These are phyloP conservation scores for Boletus speciosus DNA, from an alignment of 768 basidiomycete species.

Conservation along the genomic window DNA sequence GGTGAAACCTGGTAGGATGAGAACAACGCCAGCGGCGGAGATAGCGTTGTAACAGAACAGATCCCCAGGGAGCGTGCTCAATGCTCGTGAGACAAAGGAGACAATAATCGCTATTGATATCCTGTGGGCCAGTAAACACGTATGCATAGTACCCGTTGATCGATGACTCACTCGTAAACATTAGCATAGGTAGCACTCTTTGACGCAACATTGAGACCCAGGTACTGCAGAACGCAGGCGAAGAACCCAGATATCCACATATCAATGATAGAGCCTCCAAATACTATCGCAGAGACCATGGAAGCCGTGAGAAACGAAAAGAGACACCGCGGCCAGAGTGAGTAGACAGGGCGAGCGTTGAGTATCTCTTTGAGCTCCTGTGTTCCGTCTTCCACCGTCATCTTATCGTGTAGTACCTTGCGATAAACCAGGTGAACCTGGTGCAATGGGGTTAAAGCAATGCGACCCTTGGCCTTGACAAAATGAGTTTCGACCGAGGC, in stretches of 20 bases:
- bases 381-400: slow-evolving; percentile 70
- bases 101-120: slow-evolving; percentile 83
- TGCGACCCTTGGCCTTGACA: slow-evolving; percentile 73
- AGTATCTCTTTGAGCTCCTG: slow-evolving; percentile 63
- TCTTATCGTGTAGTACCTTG: slow-evolving; percentile 79
- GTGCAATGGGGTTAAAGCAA: slow-evolving; percentile 80
- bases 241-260: slow-evolving; percentile 77
- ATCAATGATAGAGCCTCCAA: slow-evolving; percentile 77
- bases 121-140: slow-evolving; percentile 35
- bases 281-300: slow-evolving; percentile 79
- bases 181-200: slow-evolving; percentile 92
- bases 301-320: slow-evolving; percentile 76
- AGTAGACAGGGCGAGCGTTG: slow-evolving; percentile 63
- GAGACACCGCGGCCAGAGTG: slow-evolving; percentile 60
- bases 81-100: slow-evolving; percentile 73
- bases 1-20: slow-evolving; percentile 86
- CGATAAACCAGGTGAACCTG: slow-evolving; percentile 83
- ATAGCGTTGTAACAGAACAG: slow-evolving; percentile 89
- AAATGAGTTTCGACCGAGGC: slow-evolving; percentile 79
- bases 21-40: slow-evolving; percentile 85
- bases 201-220: slow-evolving; percentile 77
- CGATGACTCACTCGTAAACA: slow-evolving; percentile 78
- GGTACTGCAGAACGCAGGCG: slow-evolving; percentile 68
- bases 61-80: slow-evolving; percentile 71
- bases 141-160: neutral